phyloP scores from a whole-genome alignment of 192 early-diverging fungal species.

The Backusella macrospora region DNA sequence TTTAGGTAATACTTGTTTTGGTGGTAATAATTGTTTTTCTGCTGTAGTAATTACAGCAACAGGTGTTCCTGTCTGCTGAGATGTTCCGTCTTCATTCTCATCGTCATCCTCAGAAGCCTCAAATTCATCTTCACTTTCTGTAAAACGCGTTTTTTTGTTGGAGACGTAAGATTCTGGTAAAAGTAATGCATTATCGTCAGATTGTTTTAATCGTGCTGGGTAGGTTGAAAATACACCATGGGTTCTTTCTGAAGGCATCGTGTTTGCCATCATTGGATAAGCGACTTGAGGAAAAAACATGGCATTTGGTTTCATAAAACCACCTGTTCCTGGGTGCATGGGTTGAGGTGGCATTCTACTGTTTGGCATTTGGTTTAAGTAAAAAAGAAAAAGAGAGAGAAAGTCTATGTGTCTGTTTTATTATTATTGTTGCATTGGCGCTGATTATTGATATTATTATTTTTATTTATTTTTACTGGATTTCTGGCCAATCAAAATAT shows the following conservation, averaged over 20 bases:
- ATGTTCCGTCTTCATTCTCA: background rate
- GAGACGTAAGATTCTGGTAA: slow-evolving; percentile 45
- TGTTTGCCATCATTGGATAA: slow-evolving; percentile 11
- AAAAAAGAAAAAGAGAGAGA: too few species aligned
- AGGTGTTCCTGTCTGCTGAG: background rate
- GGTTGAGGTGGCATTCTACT: background rate
- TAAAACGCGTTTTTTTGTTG: slow-evolving; percentile 42
- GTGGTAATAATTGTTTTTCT: slow-evolving; percentile 16
- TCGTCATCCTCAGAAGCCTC: background rate
- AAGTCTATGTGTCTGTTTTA: too few species aligned
- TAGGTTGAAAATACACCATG: slow-evolving; percentile 55
- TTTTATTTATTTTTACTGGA: too few species aligned
- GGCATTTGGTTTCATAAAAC: background rate
- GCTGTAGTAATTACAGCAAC: background rate
- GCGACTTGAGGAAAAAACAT: slow-evolving; percentile 5
- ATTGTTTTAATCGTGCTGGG: slow-evolving; percentile 49
- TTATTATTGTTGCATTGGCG: too few species aligned
- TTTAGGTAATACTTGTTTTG: slow-evolving; percentile 28
- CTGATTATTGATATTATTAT: too few species aligned
- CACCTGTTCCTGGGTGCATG: background rate
- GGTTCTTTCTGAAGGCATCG: slow-evolving; percentile 18
- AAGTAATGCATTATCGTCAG: slow-evolving; percentile 53
- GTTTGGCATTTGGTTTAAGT: background rate
- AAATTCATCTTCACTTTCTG: slow-evolving; percentile 28
- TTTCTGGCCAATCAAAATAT: too few species aligned